Percentiles rank a stretch among this genome's conserved stretches.
These are phyloP conservation scores for Arachis monticola DNA, from an alignment of 331 rosid genomes.

Conservation along the genomic window DNA sequence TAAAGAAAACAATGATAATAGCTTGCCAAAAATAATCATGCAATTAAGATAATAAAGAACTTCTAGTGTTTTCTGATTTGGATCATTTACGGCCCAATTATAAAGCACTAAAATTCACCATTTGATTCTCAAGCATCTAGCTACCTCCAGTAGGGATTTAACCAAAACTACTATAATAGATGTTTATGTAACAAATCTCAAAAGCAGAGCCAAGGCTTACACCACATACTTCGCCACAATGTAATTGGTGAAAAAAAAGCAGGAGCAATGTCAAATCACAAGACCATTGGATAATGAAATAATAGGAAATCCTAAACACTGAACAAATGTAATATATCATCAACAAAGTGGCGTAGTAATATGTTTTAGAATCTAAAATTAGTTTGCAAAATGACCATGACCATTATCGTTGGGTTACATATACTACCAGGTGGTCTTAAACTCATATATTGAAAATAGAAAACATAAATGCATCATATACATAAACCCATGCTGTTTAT, in stretches of 20 bases:
- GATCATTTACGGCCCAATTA: neutral
- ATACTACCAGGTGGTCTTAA: neutral
- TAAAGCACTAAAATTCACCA: neutral
- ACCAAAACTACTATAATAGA: slow-evolving; percentile 7
- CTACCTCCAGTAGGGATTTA: slow-evolving; percentile 19
- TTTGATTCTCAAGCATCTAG: slow-evolving; percentile 28
- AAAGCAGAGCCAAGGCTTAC: slow-evolving; percentile 1
- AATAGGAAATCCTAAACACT: slow-evolving; percentile 1
- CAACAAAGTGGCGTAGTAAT: slow-evolving; percentile 1
- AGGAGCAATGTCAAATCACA: slow-evolving; percentile 12
- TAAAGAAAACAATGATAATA: slow-evolving; percentile 8
- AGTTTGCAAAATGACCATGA: neutral
- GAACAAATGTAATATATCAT: neutral
- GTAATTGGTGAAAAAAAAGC: neutral
- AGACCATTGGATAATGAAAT: neutral
- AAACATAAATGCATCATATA: neutral
- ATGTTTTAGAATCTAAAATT: neutral
- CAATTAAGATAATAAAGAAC: neutral
- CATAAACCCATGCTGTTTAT: neutral
- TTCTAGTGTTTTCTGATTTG: neutral
- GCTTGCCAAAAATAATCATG: neutral
- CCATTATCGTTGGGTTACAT: neutral
- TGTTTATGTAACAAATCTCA: slow-evolving; percentile 20
- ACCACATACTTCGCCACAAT: slow-evolving; percentile 15
- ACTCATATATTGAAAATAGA: neutral